Evolutionary conservation across 495 filamentous ascomycete genomes (phyloP).

Genomic region (Melanomma pulvis-pyrius): DNA sequence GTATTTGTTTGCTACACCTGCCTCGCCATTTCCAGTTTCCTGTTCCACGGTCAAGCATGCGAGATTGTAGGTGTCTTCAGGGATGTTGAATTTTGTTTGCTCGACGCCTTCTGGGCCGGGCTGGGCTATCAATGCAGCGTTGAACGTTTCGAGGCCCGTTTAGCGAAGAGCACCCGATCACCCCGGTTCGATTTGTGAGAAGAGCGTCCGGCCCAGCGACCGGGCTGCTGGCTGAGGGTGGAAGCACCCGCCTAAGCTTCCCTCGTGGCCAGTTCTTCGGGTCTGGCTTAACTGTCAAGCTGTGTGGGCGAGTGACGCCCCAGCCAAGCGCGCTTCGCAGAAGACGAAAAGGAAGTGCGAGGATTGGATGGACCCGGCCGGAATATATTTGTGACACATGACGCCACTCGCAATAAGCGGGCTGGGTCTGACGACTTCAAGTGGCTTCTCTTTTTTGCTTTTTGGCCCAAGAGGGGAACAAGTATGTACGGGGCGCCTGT

Average conservation of each 20-base stretch:
- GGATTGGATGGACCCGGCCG: not conserved
- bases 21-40: not conserved
- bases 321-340: not conserved
- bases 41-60: not conserved
- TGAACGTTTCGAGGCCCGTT: not conserved
- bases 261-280: not conserved
- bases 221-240: not conserved
- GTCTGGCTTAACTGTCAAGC: not conserved
- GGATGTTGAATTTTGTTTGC: not conserved
- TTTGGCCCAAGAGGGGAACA: not conserved
- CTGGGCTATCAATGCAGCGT: not conserved
- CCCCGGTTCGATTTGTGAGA: not conserved
- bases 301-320: not conserved
- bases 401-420: not conserved
- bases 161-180: not conserved
- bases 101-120: not conserved
- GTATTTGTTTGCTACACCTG: not conserved
- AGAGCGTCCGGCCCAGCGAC: not conserved
- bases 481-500: not conserved
- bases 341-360: not conserved
- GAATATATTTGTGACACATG: not conserved
- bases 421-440: not conserved
- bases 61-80: not conserved
- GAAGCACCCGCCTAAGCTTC: not conserved
- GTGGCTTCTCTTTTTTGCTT: not conserved